A percentile compares a stretch with the other conserved stretches of the same genome.
These are phyloP conservation scores for Syzygium syzygioides DNA, from an alignment of 441 rosid species.

Conservation along the genomic window DNA sequence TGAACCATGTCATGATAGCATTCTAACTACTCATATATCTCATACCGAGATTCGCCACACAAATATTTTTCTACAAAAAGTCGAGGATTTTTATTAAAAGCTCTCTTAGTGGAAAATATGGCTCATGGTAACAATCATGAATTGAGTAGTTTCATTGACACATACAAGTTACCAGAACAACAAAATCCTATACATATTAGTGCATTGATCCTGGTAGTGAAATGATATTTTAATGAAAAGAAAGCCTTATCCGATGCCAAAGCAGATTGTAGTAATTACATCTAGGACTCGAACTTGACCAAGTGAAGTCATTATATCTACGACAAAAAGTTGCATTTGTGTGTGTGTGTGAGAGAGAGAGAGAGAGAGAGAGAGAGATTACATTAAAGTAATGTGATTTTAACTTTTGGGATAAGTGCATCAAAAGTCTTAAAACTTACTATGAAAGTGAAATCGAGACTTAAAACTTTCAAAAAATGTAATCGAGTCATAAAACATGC, in stretches of 20 bases:
- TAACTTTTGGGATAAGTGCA: too few species aligned
- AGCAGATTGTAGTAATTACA: not conserved
- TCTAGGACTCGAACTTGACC: not conserved
- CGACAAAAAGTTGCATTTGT: not conserved
- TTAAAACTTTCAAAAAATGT: too few species aligned
- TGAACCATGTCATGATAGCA: too few species aligned
- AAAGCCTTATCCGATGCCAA: rapidly evolving
- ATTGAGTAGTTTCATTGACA: not conserved
- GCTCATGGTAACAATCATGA: not conserved
- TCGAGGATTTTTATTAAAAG: too few species aligned
- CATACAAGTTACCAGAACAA: not conserved
- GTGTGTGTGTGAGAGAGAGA: not conserved
- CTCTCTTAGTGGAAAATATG: not conserved
- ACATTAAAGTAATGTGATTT: not conserved
- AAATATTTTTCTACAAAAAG: too few species aligned
- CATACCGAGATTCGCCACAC: too few species aligned
- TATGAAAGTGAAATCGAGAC: too few species aligned
- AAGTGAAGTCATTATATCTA: not conserved
- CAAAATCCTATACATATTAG: not conserved
- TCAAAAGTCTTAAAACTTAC: too few species aligned
- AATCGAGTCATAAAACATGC: too few species aligned
- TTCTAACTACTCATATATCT: too few species aligned
- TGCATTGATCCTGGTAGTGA: not conserved
- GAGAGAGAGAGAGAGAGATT: not conserved
- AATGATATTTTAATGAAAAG: not conserved